Base-by-base conservation (phyloP, 2,329 filamentous ascomycete genomes). In the Paraconiothyrium brasiliense region DNA sequence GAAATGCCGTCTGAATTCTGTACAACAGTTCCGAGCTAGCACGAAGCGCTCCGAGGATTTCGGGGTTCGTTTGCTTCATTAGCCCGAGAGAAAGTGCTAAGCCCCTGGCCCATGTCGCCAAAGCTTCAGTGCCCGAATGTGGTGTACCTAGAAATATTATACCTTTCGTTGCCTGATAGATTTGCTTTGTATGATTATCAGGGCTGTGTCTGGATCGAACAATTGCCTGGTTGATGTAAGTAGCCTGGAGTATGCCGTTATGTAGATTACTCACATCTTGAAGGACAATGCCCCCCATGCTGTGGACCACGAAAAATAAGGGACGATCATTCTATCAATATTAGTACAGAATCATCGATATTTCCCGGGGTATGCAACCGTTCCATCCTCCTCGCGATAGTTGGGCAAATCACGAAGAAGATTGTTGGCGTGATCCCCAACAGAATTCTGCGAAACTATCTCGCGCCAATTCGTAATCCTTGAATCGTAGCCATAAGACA, bases 91-190 rank as follows among this genome's bases (percentile, higher is more conserved):
- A 56, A 20, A 54, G 61, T 10, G 71, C 68, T 8, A 73, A 55
- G n/a, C 54, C 51, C 61, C 73, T 67, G 14, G 75, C 74, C 73
- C 74, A 77, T 32, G 57, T 22, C 16, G 72, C 69, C 0, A 79
- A 67, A 11, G 71, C 71, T 20, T 20, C 20, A 3, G 72, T 63
- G 0, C 76, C 77, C 22, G 71, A 64, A 57, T 81, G 76, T 0
- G 76, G 77, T 43, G 79, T 80, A 5, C 79, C 78, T 30, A 80
- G 68, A 64, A 80, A 80, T 5, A 72, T 57, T 20, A 79, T 71
- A 11, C 73, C 78, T 7, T 54, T 55, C 0, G 74, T 79, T 27
- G 56, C 75, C 7, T 51, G 24, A 46, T 73, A 58, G 20, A 74
- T 61, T n/a, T 58, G 61, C 27, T 57, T 62, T n/a, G 73, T 62